These are phyloP conservation scores for Chenopodium berlandieri DNA, from an alignment of 148 eudicot species.

Conservation along the genomic window DNA sequence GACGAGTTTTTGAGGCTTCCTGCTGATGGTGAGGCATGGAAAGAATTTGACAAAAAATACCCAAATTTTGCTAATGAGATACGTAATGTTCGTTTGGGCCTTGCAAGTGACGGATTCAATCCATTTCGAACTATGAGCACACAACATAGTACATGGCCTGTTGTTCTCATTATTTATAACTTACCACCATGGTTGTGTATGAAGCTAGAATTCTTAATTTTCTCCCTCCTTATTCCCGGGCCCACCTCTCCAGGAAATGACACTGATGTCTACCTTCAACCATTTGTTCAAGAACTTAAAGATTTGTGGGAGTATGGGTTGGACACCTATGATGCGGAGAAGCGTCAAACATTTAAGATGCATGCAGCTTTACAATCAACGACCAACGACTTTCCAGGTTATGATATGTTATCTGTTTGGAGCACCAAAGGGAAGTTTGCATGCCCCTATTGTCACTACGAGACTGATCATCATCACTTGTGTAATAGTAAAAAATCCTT, in stretches of 20 bases:
- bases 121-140: no score
- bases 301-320: not conserved
- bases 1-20: not conserved
- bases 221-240: not conserved
- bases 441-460: no score
- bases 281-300: no score
- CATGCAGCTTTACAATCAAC: conserved; percentile 1
- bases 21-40: not conserved
- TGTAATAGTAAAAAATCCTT: no score
- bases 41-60: not conserved
- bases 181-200: conserved; percentile 1
- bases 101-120: not conserved
- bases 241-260: no score
- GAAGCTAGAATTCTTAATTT: not conserved
- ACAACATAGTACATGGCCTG: not conserved
- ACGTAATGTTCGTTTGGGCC: not conserved
- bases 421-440: no score
- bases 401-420: no score
- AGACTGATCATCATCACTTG: no score
- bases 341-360: not conserved
- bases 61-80: not conserved
- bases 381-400: no score
- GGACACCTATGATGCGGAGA: not conserved
- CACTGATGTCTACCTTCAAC: no score
- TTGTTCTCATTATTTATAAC: not conserved